Conservation (phyloP, 768 basidiomycete species). For the Artomyces pyxidatus region DNA sequence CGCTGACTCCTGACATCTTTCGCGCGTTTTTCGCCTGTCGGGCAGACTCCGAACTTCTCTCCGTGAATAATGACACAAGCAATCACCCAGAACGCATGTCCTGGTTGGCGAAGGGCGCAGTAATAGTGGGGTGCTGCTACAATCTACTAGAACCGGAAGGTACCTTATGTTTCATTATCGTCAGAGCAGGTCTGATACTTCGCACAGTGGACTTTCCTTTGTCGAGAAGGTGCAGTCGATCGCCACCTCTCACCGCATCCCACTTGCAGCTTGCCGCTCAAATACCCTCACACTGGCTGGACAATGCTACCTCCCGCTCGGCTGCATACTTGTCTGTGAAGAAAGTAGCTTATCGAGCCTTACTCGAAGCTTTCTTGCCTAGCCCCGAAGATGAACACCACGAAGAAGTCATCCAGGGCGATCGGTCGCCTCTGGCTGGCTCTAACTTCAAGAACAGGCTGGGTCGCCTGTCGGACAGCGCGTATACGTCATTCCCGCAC, state of each 20-base stretch:
- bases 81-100: not conserved
- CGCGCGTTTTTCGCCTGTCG: conserved; percentile 31
- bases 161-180: conserved; percentile 16
- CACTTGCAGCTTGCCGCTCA: conserved; percentile 70
- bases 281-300: conserved; percentile 55
- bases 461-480: conserved; percentile 22
- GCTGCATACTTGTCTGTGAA: conserved; percentile 45
- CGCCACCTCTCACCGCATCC: conserved; percentile 31
- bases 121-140: conserved; percentile 75
- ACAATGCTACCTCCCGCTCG: conserved; percentile 23
- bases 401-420: not conserved
- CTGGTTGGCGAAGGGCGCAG: conserved; percentile 47
- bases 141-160: conserved; percentile 55
- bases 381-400: not conserved
- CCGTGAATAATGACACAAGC: not conserved
- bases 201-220: conserved; percentile 45
- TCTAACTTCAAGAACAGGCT: not conserved
- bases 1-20: conserved; percentile 59
- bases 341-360: conserved; percentile 67
- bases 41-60: not conserved
- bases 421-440: not conserved
- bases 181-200: not conserved
- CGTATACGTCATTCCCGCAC: not conserved
- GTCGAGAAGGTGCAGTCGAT: conserved; percentile 23
- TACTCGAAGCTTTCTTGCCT: conserved; percentile 32